Evolutionary conservation across 2,329 filamentous ascomycete species (phyloP).

Genomic region (Beauveria australis): DNA sequence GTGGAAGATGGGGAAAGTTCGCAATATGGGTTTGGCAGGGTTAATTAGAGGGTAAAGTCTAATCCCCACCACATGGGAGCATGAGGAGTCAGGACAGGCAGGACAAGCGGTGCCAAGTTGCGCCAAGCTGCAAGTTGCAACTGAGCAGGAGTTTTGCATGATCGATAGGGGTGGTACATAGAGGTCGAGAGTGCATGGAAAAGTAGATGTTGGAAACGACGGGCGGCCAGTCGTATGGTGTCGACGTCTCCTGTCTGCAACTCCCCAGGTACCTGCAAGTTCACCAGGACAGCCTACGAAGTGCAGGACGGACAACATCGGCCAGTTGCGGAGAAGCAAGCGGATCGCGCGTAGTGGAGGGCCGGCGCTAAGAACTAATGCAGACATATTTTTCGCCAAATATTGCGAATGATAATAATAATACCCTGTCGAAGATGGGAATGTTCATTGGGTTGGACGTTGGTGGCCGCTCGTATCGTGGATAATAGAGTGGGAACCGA

Average conservation of each 20-base stretch:
- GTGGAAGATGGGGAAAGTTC: too few relatives aligned
- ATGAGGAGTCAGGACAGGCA: not conserved
- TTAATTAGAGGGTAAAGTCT: not conserved
- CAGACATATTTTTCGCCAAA: not conserved
- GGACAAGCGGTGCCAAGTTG: not conserved
- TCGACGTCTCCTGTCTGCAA: not conserved
- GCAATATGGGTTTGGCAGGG: too few relatives aligned
- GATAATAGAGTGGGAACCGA: not conserved
- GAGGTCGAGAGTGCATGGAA: too few relatives aligned
- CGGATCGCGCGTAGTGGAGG: not conserved
- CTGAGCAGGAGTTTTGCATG: not conserved
- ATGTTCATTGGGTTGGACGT: not conserved
- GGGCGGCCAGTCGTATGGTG: not conserved
- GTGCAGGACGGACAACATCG: not conserved
- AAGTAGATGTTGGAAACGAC: not conserved
- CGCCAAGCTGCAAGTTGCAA: not conserved
- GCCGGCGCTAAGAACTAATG: not conserved
- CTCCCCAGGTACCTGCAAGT: not conserved
- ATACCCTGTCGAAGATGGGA: not conserved
- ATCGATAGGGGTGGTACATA: not conserved
- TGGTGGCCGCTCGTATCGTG: constrained; percentile 1
- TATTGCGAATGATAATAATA: not conserved
- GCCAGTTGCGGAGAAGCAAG: not conserved
- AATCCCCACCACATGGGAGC: not conserved
- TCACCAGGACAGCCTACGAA: too few relatives aligned